Percentiles rank a stretch among this genome's conserved stretches.
These are phyloP conservation scores for Melocanna baccifera DNA, from an alignment of 176 grass and related monocot species.

Conservation along the genomic window DNA sequence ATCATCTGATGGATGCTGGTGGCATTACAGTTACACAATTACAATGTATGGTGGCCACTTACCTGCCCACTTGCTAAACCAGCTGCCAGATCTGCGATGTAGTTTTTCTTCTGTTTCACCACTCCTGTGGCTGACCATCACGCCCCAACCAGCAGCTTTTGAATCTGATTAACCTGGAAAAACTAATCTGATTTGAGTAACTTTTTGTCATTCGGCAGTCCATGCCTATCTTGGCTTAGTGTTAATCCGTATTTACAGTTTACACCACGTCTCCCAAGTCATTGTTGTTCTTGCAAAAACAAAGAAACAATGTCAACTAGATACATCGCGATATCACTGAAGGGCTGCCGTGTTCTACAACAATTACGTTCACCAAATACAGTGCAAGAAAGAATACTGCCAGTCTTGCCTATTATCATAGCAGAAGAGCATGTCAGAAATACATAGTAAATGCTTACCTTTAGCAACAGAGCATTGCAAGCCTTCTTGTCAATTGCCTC, in stretches of 20 bases:
- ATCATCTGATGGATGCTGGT: not conserved
- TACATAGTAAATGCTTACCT: constrained; percentile 46
- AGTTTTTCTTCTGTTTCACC: constrained; percentile 99
- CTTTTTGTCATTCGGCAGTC: not conserved
- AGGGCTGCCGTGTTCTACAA: not conserved
- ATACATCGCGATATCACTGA: not conserved
- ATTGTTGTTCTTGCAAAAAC: not conserved
- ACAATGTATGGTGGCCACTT: constrained; percentile 5
- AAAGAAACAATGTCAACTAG: not conserved
- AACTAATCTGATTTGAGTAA: constrained; percentile 62
- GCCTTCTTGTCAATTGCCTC: constrained; percentile 86
- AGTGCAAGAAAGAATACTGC: not conserved
- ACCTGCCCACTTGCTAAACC: constrained; percentile 94
- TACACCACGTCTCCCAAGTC: not conserved
- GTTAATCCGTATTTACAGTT: not conserved
- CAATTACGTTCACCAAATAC: not conserved
- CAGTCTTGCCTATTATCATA: not conserved
- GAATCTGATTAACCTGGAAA: constrained; percentile 86
- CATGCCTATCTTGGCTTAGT: not conserved
- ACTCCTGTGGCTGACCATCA: constrained; percentile 98
- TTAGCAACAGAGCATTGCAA: constrained; percentile 89
- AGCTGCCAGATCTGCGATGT: constrained; percentile 88
- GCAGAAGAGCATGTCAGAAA: not conserved
- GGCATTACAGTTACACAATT: not conserved
- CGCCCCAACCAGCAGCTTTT: constrained; percentile 90